These are phyloP conservation scores for Claviceps purpurea DNA, from an alignment of 2,329 filamentous ascomycete species.

Conservation along the genomic window DNA sequence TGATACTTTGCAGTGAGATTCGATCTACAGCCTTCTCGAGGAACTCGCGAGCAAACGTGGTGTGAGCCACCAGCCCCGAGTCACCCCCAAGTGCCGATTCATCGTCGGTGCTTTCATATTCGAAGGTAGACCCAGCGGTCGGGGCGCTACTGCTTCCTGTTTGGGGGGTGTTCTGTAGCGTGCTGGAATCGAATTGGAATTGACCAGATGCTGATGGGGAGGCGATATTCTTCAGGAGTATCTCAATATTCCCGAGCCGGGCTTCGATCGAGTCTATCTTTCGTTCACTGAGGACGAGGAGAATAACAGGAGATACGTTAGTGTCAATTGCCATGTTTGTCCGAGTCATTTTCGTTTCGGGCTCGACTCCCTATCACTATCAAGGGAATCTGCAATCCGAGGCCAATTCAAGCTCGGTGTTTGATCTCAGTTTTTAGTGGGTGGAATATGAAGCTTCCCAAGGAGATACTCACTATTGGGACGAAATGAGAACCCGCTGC, in stretches of 20 bases:
- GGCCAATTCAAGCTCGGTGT: neutral
- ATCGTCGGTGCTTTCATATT: conserved; percentile 25
- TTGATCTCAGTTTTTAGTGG: neutral
- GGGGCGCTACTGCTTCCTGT: conserved; percentile 13
- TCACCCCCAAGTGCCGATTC: conserved; percentile 33
- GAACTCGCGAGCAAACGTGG: conserved; percentile 40
- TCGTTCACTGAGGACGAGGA: conserved; percentile 26
- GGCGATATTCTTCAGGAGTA: conserved; percentile 26
- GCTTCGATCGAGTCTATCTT: conserved; percentile 38
- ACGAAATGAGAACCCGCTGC: conserved; percentile 45
- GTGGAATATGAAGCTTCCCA: neutral
- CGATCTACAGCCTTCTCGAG: conserved; percentile 38
- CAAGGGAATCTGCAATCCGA: neutral
- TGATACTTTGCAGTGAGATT: conserved; percentile 30
- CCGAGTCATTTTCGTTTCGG: neutral
- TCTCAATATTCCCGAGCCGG: conserved; percentile 31
- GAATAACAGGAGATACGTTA: neutral
- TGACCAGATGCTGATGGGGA: conserved; percentile 11
- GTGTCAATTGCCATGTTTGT: neutral
- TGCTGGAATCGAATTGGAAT: conserved; percentile 10
- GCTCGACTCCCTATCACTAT: too few relatives aligned
- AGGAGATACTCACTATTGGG: conserved; percentile 38
- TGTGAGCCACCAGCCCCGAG: conserved; percentile 34
- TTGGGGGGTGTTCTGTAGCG: conserved; percentile 13
- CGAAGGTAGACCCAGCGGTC: conserved; percentile 17